Conservation (phyloP, 192 early-diverging fungal species). For the Coemansia sp. region DNA sequence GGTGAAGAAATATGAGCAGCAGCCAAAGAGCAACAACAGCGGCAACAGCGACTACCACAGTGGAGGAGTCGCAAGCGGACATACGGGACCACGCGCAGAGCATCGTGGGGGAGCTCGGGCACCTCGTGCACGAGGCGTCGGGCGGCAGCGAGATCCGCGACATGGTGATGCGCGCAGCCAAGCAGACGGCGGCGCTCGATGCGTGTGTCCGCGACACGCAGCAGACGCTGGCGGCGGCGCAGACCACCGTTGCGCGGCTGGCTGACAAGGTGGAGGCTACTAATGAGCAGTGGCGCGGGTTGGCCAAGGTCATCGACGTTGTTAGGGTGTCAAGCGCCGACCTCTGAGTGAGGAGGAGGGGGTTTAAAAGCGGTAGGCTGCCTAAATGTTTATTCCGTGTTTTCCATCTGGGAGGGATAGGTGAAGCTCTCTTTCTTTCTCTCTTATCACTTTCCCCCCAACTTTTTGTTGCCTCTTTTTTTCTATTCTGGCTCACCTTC, state of each 20-base stretch:
- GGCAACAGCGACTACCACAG: conserved; percentile 15
- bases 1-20: neutral
- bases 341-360: conserved; percentile 7
- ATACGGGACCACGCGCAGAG: conserved; percentile 50
- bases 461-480: too few relatives aligned
- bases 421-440: neutral
- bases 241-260: conserved; percentile 12
- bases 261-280: conserved; percentile 23
- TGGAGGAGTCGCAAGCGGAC: conserved; percentile 40
- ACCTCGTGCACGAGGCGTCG: conserved; percentile 40
- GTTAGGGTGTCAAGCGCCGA: conserved; percentile 40
- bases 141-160: conserved; percentile 50
- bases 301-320: conserved; percentile 45
- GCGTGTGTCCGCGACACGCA: conserved; percentile 36
- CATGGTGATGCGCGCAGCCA: conserved; percentile 28
- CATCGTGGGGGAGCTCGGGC: conserved; percentile 29
- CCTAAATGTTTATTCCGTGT: neutral
- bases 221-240: conserved; percentile 32
- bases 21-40: neutral
- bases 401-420: neutral
- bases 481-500: too few relatives aligned
- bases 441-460: neutral
- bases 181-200: conserved; percentile 41
- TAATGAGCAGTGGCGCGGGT: conserved; percentile 36
- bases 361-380: too few relatives aligned